Conservation (phyloP, 2,329 filamentous ascomycete species). For the Nothopassalora personata region DNA sequence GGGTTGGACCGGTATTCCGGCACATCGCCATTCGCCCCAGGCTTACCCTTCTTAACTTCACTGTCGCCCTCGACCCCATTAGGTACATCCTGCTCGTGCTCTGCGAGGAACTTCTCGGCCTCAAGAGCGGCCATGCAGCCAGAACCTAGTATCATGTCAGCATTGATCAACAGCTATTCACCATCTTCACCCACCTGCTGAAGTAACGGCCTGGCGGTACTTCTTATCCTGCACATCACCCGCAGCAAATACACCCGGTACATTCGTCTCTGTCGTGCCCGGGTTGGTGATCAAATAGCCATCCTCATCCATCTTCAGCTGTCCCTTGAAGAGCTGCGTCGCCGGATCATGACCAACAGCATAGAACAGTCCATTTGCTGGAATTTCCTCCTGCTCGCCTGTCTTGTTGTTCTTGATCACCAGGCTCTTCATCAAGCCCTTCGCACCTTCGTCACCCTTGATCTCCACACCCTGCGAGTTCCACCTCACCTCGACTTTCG, state of each 20-base stretch:
- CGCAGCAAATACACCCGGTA: conserved; percentile 90
- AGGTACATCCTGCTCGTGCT: conserved; percentile 60
- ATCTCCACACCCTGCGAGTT: conserved; percentile 78
- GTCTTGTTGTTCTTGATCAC: conserved; percentile 73
- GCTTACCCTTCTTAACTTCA: conserved; percentile 41
- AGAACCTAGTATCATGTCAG: conserved; percentile 54
- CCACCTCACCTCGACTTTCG: conserved; percentile 87
- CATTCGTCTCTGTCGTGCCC: conserved; percentile 79
- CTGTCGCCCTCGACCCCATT: conserved; percentile 47
- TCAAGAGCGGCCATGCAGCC: conserved; percentile 95
- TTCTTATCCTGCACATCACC: conserved; percentile 98
- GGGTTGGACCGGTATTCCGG: conserved; percentile 62
- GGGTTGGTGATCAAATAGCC: conserved; percentile 87
- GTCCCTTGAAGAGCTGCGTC: conserved; percentile 81
- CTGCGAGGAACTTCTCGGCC: conserved; percentile 86
- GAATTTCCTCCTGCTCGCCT: conserved; percentile 73
- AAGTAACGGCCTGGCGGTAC: conserved; percentile 96
- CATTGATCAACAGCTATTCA: background rate
- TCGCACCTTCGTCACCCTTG: conserved; percentile 68
- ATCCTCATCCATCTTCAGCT: conserved; percentile 81
- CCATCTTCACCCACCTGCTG: conserved; percentile 64
- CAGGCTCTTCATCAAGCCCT: conserved; percentile 80
- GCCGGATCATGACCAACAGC: conserved; percentile 96
- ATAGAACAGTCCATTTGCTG: conserved; percentile 93
- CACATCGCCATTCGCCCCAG: conserved; percentile 48